Base-by-base conservation (phyloP, 2,329 filamentous ascomycete species). In the Diaporthe batatas region DNA sequence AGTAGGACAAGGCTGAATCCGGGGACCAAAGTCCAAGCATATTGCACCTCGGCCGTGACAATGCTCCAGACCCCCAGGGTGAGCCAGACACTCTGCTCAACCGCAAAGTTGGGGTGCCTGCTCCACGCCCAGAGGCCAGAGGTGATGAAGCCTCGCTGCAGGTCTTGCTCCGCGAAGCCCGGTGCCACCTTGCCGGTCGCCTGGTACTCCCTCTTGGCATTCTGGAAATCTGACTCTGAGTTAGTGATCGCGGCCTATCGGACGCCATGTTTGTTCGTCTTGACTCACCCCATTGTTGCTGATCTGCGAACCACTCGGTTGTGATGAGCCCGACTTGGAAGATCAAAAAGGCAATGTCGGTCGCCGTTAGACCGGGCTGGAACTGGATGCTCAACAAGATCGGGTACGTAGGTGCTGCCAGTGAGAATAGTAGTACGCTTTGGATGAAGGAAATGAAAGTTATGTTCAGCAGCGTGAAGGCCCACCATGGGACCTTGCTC, bases 51-150 rank as follows among this genome's bases (percentile, higher is more conserved):
- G 42, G 92, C 93, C 70, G 91, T 89, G 80, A 90, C 92, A 82
- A 93, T 96, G 76, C 89, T 91, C 96, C 96, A 99, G 79, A 94
- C 90, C 82, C 98, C 98, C 68, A 98, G 83, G 11, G 91, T 85
- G 70, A 97, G 87, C 96, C 96, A 99, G 78, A 98, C 91, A 39
- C 91, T 86, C 83, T 98, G 96, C 83, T 99, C 96, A 6, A 94
- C 94, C 6, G 93, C 91, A 79, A 98, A 99, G 82, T 99, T 99
- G 62, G 96, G 96, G 81, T 99, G 97, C 58, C 96, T 90, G 77
- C 93, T 96, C 85, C 92, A 95, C 0, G 91, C 92, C 92, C 94
- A 99, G 10, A 99, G 86, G 0, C 96, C 96, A 6, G 88, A 90
- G 11, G 94, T 92, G 76, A 93, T 88, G 83, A 99, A 99, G 54